Evolutionary conservation across 306 rosid genomes (phyloP).

Genomic region (Calophaca sinica): DNA sequence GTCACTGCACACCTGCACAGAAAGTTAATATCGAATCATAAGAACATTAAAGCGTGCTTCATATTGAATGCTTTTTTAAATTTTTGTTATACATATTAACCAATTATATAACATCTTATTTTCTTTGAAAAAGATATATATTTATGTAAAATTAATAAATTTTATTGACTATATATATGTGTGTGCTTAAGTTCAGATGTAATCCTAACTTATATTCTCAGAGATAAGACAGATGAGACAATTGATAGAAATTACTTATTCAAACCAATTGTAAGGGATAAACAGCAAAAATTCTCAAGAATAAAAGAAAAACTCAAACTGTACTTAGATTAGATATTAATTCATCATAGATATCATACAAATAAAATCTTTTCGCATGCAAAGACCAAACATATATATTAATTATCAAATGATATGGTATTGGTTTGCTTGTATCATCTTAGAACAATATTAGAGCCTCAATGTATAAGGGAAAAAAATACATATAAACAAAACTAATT

Average conservation of each 20-base stretch:
- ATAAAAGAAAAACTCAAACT: conserved; percentile 12
- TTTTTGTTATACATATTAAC: not conserved
- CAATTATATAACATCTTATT: not conserved
- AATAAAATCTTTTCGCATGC: not conserved
- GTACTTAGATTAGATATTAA: not conserved
- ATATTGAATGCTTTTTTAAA: no score
- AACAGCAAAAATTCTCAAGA: conserved; percentile 26
- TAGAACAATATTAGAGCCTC: no score
- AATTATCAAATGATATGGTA: not conserved
- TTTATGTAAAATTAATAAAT: not conserved
- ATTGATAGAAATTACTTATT: not conserved
- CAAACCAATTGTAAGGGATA: not conserved
- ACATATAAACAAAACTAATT: no score
- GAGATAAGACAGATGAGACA: conserved; percentile 17
- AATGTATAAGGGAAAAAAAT: no score
- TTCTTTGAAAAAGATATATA: not conserved
- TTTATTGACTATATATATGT: not conserved
- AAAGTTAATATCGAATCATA: conserved; percentile 6
- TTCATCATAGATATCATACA: conserved; percentile 3
- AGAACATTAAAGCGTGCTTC: no score
- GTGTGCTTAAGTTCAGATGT: no score
- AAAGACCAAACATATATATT: not conserved
- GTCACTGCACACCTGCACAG: conserved; percentile 7
- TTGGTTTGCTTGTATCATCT: no score
- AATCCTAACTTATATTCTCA: conserved; percentile 1